Evolutionary conservation across 2,329 filamentous ascomycete genomes (phyloP), one percentile per base, ranked within the genome.

Genomic region (Calonectria montana): DNA sequence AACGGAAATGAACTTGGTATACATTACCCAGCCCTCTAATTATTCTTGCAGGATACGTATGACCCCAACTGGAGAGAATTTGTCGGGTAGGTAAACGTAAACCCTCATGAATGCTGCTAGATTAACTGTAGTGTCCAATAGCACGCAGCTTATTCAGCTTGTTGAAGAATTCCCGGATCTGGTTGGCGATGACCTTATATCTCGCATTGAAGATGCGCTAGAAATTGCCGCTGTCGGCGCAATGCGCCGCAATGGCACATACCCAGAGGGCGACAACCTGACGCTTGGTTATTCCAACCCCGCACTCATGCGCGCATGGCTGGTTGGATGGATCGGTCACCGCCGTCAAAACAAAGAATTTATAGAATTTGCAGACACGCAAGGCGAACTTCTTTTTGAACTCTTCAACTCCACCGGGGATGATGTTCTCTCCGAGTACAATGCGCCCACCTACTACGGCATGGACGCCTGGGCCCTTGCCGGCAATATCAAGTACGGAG

Each of bases 221-320:
- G 82, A 82, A 18, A 78, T 77, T 21, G 81, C 82, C 3, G 84
- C 83, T 4, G 75, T 85, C 16, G 83, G 83, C 4, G 80, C 79
- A 16, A 85, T 85, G 82, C 80, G 83, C 6, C 82, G 84, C 31
- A 85, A 85, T 62, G 83, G 84, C 2, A 81, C 82, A 1, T 84
- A 77, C 45, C 84, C 83, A 1, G 63, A 70, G 23, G 73, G 41
- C 0, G 85, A 87, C 72, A 85, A 85, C 72, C 75, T 84, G 6
- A 82, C 81, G 9, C 72, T 84, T 0, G 83, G 77, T 0, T 86
- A 86, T 74, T 82, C 82, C 0, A 87, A 87, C 72, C 85, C 85
- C 1, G 77, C 50, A 1, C 77, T 86, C 37, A 86, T 86, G 84
- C 81, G 85, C 4, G 81, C 81, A 3, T 79, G 83, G 50, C 80